Conservation (phyloP, 2,329 filamentous ascomycete genomes). For the Cladosporium sp. region DNA sequence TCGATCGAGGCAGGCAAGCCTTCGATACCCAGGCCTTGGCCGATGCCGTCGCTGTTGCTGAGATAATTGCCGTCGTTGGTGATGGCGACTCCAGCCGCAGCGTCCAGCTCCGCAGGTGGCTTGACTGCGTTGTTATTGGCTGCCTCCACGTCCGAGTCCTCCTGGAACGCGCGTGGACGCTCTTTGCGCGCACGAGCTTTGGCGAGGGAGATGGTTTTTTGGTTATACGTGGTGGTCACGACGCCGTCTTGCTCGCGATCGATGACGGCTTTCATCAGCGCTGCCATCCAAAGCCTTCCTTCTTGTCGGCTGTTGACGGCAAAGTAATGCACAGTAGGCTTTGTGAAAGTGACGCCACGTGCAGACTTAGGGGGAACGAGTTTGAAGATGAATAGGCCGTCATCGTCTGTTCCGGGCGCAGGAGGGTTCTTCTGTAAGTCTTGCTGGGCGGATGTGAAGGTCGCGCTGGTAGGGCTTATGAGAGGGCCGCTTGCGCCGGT, state of each 20-base stretch:
- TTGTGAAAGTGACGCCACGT: constrained; percentile 93
- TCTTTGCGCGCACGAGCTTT: constrained; percentile 87
- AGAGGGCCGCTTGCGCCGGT: constrained; percentile 71
- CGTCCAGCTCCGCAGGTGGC: constrained; percentile 14
- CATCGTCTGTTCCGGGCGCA: constrained; percentile 42
- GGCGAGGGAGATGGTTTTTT: constrained; percentile 88
- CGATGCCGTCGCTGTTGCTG: not conserved
- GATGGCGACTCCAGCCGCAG: constrained; percentile 2
- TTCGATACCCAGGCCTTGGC: constrained; percentile 23
- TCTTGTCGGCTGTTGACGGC: constrained; percentile 86
- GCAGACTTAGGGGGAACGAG: constrained; percentile 85
- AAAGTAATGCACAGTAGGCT: constrained; percentile 96
- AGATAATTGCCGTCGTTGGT: not conserved
- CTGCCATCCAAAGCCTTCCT: constrained; percentile 95
- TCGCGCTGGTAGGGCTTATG: constrained; percentile 47
- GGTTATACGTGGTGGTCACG: constrained; percentile 89
- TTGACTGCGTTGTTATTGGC: constrained; percentile 27
- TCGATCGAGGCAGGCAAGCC: constrained; percentile 18
- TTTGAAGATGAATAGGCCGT: constrained; percentile 93
- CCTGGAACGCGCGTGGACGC: constrained; percentile 84
- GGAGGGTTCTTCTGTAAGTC: constrained; percentile 35
- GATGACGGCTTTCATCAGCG: constrained; percentile 97
- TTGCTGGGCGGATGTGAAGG: constrained; percentile 35
- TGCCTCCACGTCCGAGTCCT: constrained; percentile 27
- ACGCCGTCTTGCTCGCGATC: constrained; percentile 73